Base-by-base conservation (phyloP, 208 protist genomes). In the Herpetomonas samuelpessoai region DNA sequence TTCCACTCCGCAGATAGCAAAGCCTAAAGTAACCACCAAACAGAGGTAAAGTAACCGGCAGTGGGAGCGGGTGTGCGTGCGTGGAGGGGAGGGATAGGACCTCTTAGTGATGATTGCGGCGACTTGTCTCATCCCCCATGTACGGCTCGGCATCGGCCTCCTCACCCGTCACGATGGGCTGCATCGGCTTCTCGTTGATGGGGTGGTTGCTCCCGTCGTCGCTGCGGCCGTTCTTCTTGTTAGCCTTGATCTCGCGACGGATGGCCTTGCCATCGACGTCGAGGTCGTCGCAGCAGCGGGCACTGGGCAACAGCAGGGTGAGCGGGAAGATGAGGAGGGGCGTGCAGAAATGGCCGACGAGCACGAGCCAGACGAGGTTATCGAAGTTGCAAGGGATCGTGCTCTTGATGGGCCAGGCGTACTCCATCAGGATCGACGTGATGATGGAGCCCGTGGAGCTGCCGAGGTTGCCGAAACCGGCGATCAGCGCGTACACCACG, bases 381-480 rank as follows among this genome's bases (percentile, higher is more conserved):
- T 25, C 19, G 70, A 91, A 69, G 68, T 80, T 92, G 3, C 73
- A 77, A 14, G 49, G 54, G 0, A 45, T 63, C 14, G 48, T 63
- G 16, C 50, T 38, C 4, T 66, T 31, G 27, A 95, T 74, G 35
- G 76, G 67, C 75, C 65, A 85, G 27, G 65, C 60, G 27, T 60
- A 66, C 57, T 87, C 79, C 69, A 90, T 87, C 24, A 91, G 41
- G 10, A 86, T 58, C 21, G 76, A 64, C 7, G 74, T 83, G 22
- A 85, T 54, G 0, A 73, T 59, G 25, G 41, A 49, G 0, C 77
- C 62, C n/a, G 79, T 77, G 30, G 70, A 68, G 55, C 64, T 56
- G 21, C 87, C 90, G 25, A 96, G 70, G 73, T 92, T 92, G 21
- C 81, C 62, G 57, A 88, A 89, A 26, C 86, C 86, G 2, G 87